A percentile compares a stretch with the other conserved stretches of the same genome.
Evolutionary conservation across 176 grass and related monocot species (phyloP).

Genomic region (Chloris gayana): DNA sequence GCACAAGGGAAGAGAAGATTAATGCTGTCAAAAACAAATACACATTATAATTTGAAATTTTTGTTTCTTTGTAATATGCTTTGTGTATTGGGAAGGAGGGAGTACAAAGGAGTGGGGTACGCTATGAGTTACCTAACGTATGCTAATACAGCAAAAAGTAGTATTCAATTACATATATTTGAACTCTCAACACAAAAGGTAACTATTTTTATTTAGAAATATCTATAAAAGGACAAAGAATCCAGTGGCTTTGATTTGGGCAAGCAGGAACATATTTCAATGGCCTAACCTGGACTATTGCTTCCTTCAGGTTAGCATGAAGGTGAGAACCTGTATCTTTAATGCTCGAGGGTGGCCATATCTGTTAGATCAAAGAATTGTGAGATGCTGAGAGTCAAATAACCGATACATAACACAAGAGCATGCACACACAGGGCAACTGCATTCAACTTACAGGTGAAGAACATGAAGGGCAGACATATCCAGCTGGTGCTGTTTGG

Average conservation of each 20-base stretch:
- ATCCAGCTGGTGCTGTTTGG: slow-evolving; percentile 93
- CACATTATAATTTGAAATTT: too few relatives aligned
- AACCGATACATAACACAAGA: background rate
- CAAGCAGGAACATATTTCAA: slow-evolving; percentile 28
- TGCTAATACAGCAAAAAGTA: background rate
- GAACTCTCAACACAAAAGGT: too few relatives aligned
- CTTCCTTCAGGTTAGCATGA: slow-evolving; percentile 86
- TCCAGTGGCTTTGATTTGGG: slow-evolving; percentile 4
- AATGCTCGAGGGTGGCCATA: slow-evolving; percentile 97
- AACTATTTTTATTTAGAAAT: background rate
- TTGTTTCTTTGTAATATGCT: too few relatives aligned
- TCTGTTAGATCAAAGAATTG: slow-evolving; percentile 53
- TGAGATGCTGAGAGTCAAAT: background rate
- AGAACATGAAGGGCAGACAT: slow-evolving; percentile 85
- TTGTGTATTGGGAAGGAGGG: too few relatives aligned
- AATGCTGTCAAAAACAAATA: too few relatives aligned
- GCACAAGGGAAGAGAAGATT: too few relatives aligned
- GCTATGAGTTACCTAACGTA: slow-evolving; percentile 3
- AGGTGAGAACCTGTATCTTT: slow-evolving; percentile 92
- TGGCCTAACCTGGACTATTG: slow-evolving; percentile 65
- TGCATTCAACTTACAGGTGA: slow-evolving; percentile 62
- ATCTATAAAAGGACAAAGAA: background rate
- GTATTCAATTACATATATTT: slow-evolving; percentile 7
- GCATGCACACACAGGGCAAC: background rate
- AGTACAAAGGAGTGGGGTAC: background rate